These are phyloP conservation scores for Capsicum baccatum DNA, from an alignment of 257 asterid genomes.

Conservation along the genomic window DNA sequence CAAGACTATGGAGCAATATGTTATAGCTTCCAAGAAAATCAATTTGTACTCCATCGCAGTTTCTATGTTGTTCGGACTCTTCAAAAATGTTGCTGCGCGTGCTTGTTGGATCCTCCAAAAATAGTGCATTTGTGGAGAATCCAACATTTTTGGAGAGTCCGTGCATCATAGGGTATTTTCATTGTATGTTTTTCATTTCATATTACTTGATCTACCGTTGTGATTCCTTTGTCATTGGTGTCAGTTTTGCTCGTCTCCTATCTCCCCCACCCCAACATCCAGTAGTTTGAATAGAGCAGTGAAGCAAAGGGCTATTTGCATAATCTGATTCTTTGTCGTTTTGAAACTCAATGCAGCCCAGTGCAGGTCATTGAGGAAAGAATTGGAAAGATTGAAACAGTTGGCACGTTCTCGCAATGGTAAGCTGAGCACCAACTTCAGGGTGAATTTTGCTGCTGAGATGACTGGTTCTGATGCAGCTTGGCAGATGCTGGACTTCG, in stretches of 20 bases:
- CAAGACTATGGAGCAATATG: not conserved
- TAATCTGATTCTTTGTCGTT: not conserved
- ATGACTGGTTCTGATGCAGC: slow-evolving; percentile 40
- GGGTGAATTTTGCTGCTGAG: slow-evolving; percentile 41
- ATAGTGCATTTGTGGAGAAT: too few relatives aligned
- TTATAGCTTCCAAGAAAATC: not conserved
- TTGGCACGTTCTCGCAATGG: slow-evolving; percentile 36
- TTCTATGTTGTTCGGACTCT: too few relatives aligned
- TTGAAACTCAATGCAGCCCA: slow-evolving; percentile 55
- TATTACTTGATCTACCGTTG: not conserved
- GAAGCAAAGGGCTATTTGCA: not conserved
- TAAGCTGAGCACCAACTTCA: slow-evolving; percentile 41
- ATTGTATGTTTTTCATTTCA: not conserved
- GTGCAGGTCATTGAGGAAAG: slow-evolving; percentile 57
- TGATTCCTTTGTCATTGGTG: not conserved
- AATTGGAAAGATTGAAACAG: slow-evolving; percentile 56
- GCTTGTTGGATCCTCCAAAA: too few relatives aligned
- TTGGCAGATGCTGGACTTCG: slow-evolving; percentile 61
- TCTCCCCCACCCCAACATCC: not conserved
- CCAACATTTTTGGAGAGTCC: too few relatives aligned
- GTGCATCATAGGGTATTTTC: not conserved
- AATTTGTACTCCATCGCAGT: not conserved
- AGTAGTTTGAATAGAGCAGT: not conserved
- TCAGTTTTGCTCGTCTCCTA: not conserved
- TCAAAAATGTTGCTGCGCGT: too few relatives aligned